Base-by-base conservation (phyloP, 2,329 filamentous ascomycete genomes). In the Claviceps purpurea region DNA sequence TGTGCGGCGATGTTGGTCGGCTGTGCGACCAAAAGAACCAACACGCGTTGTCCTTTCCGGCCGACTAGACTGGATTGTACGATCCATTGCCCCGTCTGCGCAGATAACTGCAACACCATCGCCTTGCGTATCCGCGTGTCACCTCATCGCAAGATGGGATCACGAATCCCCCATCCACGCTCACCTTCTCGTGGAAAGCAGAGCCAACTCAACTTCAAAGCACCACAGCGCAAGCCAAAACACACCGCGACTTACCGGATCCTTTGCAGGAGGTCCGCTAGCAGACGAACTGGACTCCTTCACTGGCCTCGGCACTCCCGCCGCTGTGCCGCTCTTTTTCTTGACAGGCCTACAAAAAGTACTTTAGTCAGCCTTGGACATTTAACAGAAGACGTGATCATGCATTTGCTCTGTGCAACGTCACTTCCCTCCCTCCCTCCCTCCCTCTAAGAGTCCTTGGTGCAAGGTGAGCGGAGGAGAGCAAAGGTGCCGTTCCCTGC, bases 241-340 rank as follows among this genome's bases (percentile, higher is more conserved):
- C 22, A 48, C 20, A 18, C 13, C 14, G 40, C 34, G 14, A 62
- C 77, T 66, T 73, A 83, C 79, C 73, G 78, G 73, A 53, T 74
- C 74, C 58, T 70, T 69, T 44, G 66, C 60, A 47, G 65, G 64
- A 66, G 81, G 80, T 68, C 76, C 79, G 63, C 75, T 73, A 61
- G 49, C 70, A 58, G 82, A 79, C 64, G 78, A 79, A 66, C 74
- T 78, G 59, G 79, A 75, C 67, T 84, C 82, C 66, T 80, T 81
- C 71, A 76, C 76, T 59, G 74, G 69, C 61, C 80, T 79, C 63
- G 84, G 78, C 64, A 87, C 75, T 61, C 84, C 85, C 64, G 82
- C 83, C 59, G 81, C 78, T 57, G 80, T 79, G 59, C 81, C 79
- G 55, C 76, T 75, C 67, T 84, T 85, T 71, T 85, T 88, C 72